Conservation (phyloP, 257 asterid species). For the Plantago major region DNA sequence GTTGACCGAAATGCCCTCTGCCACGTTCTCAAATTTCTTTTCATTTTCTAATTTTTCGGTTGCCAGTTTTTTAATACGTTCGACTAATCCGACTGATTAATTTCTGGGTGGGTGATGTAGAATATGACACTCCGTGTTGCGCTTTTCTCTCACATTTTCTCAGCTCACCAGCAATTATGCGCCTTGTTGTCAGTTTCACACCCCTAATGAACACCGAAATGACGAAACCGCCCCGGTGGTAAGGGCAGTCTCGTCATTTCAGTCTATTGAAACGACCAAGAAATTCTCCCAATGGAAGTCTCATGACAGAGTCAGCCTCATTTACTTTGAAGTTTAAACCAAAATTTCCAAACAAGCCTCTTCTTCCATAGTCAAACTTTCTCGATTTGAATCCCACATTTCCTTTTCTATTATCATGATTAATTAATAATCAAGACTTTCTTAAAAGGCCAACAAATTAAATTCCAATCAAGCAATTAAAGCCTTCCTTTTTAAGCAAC, state of each 20-base stretch:
- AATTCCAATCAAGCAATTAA: no score
- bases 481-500: not conserved
- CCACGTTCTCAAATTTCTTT: no score
- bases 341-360: constrained; percentile 4
- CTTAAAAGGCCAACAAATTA: not conserved
- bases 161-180: constrained; percentile 26
- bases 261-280: not conserved
- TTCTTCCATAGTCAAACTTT: not conserved
- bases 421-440: no score
- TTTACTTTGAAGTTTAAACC: constrained; percentile 6
- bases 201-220: constrained; percentile 5
- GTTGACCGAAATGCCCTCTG: constrained; percentile 19
- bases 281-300: not conserved
- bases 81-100: no score
- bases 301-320: constrained; percentile 10
- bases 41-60: not conserved
- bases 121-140: constrained; percentile 9
- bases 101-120: not conserved
- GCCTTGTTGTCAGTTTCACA: constrained; percentile 24
- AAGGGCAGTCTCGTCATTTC: constrained; percentile 23
- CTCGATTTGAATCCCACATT: not conserved
- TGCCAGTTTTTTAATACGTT: not conserved
- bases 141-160: constrained; percentile 29
- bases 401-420: not conserved
- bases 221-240: constrained; percentile 18